phyloP scores from a whole-genome alignment of 2,329 filamentous ascomycete species.

The Lecanosticta acicola region DNA sequence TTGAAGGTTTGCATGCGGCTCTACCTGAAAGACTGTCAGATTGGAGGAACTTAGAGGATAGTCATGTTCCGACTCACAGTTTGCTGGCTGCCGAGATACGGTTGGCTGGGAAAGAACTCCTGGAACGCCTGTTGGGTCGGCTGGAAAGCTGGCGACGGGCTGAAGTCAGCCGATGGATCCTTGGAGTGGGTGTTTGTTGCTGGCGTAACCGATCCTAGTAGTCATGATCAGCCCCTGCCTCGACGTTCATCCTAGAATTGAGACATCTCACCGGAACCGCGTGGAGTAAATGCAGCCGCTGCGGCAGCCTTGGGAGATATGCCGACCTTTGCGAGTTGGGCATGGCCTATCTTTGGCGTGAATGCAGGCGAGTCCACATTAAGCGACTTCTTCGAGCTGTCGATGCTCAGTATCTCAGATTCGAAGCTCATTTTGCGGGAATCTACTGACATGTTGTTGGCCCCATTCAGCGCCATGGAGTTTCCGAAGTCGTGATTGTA shows the following conservation, averaged over 20 bases:
- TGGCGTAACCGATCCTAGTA: constrained; percentile 39
- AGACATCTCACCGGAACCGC: constrained; percentile 37
- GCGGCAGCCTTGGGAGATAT: constrained; percentile 88
- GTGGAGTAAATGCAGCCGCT: constrained; percentile 78
- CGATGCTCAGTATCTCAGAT: constrained; percentile 8
- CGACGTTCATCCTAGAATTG: neutral
- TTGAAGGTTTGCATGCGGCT: constrained; percentile 18
- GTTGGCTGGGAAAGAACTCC: constrained; percentile 51
- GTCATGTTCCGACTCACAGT: neutral
- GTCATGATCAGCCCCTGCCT: neutral
- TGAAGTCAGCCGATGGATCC: constrained; percentile 42
- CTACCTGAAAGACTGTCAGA: constrained; percentile 7
- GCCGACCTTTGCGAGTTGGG: constrained; percentile 56
- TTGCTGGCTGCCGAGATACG: constrained; percentile 37
- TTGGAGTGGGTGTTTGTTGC: constrained; percentile 38
- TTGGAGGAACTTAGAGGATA: neutral
- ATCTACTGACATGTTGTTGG: constrained; percentile 22
- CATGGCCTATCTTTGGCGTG: constrained; percentile 44
- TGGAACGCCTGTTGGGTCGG: constrained; percentile 42
- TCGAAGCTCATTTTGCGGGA: neutral
- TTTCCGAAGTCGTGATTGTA: constrained; percentile 31
- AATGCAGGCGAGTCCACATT: constrained; percentile 97
- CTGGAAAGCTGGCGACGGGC: constrained; percentile 32
- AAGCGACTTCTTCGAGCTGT: constrained; percentile 60
- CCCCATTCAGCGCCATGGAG: constrained; percentile 26